Evolutionary conservation across 169 alveolate species (phyloP).

Genomic region (Plasmodium yoelii): DNA sequence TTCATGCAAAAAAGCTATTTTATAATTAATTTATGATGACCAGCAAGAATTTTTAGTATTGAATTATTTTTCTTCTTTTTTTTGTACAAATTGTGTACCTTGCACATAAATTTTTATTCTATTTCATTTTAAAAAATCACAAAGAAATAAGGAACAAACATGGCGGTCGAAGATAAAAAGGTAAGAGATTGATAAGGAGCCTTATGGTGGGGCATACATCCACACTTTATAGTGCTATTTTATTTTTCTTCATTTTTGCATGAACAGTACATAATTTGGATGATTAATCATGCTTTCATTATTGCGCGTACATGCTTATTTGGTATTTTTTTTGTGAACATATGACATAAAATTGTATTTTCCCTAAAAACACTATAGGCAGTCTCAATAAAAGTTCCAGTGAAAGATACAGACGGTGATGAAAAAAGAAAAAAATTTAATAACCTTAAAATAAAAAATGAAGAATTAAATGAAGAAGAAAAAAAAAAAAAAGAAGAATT

Average conservation of each 20-base stretch:
- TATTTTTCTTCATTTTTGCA: background rate
- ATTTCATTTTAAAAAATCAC: background rate
- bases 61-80: conserved; percentile 2
- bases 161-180: conserved; percentile 73
- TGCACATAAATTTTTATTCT: conserved; percentile 1
- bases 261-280: background rate
- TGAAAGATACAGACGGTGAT: conserved; percentile 31
- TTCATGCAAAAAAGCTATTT: background rate
- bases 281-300: too few species aligned
- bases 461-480: conserved; percentile 72
- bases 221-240: background rate
- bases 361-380: conserved; percentile 28
- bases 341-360: too few species aligned
- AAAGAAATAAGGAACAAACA: conserved; percentile 9
- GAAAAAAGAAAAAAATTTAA: conserved; percentile 39
- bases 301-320: too few species aligned
- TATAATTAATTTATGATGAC: conserved; percentile 2
- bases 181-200: background rate
- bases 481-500: conserved; percentile 72
- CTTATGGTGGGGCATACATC: conserved; percentile 6
- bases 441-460: conserved; percentile 37
- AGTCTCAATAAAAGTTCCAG: conserved; percentile 68
- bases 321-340: too few species aligned
- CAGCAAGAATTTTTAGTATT: conserved; percentile 1
- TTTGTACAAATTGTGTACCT: conserved; percentile 2